A percentile compares a stretch with the other conserved stretches of the same genome.
Evolutionary conservation across 768 basidiomycete genomes (phyloP).

Genomic region (Saitozyma podzolica): DNA sequence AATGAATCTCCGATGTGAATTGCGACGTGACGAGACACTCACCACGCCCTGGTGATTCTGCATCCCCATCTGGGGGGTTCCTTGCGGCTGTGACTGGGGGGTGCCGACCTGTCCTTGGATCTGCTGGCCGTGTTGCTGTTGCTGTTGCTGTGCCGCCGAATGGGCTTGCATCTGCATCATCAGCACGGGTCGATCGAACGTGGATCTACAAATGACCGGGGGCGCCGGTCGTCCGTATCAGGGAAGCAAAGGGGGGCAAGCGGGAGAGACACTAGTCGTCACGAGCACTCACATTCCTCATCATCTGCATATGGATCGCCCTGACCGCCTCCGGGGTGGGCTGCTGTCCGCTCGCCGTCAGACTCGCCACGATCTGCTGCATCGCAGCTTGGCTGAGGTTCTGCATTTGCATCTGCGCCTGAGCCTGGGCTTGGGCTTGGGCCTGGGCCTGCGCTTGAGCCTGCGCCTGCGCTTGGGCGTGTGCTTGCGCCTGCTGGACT

Average conservation of each 20-base stretch:
- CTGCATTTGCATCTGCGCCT: background rate
- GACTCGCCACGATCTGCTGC: constrained; percentile 26
- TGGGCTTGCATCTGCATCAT: constrained; percentile 14
- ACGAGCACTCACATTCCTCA: constrained; percentile 27
- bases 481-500: constrained; percentile 39
- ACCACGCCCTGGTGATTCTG: constrained; percentile 14
- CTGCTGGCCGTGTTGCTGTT: constrained; percentile 14
- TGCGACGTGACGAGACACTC: constrained; percentile 10
- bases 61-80: constrained; percentile 20
- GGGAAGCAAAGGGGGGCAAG: background rate
- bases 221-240: background rate
- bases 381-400: constrained; percentile 14
- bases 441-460: background rate
- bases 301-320: constrained; percentile 19
- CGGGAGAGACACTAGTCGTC: too few relatives aligned
- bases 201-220: background rate
- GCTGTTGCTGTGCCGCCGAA: background rate
- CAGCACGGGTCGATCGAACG: background rate
- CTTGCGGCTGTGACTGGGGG: constrained; percentile 20
- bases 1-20: too few relatives aligned
- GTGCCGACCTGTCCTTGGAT: background rate
- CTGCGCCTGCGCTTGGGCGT: constrained; percentile 15
- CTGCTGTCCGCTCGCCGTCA: constrained; percentile 31
- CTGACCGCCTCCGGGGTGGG: constrained; percentile 36
- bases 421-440: constrained; percentile 1